Evolutionary conservation across 768 basidiomycete genomes (phyloP).

Genomic region (Lentinula sp.): DNA sequence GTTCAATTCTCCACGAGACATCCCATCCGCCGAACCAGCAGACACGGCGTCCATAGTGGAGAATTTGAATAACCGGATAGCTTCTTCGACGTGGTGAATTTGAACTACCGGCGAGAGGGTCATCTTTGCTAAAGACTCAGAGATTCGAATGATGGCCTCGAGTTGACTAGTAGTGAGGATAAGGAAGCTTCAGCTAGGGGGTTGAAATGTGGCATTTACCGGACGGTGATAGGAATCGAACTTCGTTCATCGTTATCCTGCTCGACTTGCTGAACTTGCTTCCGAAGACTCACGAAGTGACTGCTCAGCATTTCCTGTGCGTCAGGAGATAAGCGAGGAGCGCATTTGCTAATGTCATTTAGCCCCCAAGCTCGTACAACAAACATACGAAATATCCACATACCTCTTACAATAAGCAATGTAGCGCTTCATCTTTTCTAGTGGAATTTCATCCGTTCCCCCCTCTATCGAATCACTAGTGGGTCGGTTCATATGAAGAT

Average conservation of each 20-base stretch:
- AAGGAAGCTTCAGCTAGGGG: background rate
- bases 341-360: slow-evolving; percentile 70
- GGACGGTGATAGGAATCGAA: slow-evolving; percentile 96
- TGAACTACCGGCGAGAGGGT: slow-evolving; percentile 82
- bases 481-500: slow-evolving; percentile 94
- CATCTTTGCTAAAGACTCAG: slow-evolving; percentile 93
- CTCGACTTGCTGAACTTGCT: slow-evolving; percentile 94
- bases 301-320: slow-evolving; percentile 95
- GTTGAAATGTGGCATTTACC: slow-evolving; percentile 43
- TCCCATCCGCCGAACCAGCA: slow-evolving; percentile 88
- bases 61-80: slow-evolving; percentile 96
- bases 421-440: slow-evolving; percentile 98
- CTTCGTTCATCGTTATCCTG: slow-evolving; percentile 95
- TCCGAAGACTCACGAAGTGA: slow-evolving; percentile 88
- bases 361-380: background rate
- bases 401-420: slow-evolving; percentile 95
- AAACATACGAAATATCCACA: slow-evolving; percentile 13
- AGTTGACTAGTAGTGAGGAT: slow-evolving; percentile 54
- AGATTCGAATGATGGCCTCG: slow-evolving; percentile 98
- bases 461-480: slow-evolving; percentile 64
- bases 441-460: slow-evolving; percentile 80
- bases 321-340: slow-evolving; percentile 87
- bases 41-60: slow-evolving; percentile 99
- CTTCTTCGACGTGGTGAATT: slow-evolving; percentile 94
- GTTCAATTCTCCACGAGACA: slow-evolving; percentile 86